phyloP scores from a whole-genome alignment of 305 asterid species.

The Fraxinus nigra region DNA sequence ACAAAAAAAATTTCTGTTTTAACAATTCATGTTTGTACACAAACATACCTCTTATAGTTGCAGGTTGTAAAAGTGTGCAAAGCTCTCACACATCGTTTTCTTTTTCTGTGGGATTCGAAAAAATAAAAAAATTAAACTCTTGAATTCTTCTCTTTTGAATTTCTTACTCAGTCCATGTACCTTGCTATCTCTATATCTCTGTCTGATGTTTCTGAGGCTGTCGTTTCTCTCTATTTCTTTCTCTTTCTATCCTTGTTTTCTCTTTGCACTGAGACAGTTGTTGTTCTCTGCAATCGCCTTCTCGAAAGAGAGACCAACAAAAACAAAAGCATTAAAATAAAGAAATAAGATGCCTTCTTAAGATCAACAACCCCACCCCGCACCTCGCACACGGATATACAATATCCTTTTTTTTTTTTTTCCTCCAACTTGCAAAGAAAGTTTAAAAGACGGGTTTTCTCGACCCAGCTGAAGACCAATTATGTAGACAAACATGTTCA shows the following conservation, averaged over 20 bases:
- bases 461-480: conserved; percentile 26
- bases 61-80: conserved; percentile 61
- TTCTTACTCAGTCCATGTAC: conserved; percentile 1
- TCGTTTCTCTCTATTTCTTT: conserved; percentile 40
- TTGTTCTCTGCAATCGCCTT: conserved; percentile 82
- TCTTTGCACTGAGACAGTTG: conserved; percentile 43
- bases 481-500: background rate
- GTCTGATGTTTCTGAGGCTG: conserved; percentile 52
- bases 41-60: conserved; percentile 71
- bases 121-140: background rate
- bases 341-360: conserved; percentile 30
- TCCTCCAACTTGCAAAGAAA: conserved; percentile 43
- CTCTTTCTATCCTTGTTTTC: conserved; percentile 31
- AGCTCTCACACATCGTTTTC: conserved; percentile 80
- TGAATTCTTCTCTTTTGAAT: conserved; percentile 3
- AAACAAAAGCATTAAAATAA: conserved; percentile 19
- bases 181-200: conserved; percentile 25
- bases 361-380: background rate
- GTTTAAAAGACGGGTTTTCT: conserved; percentile 30
- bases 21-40: conserved; percentile 31
- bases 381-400: background rate
- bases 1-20: conserved; percentile 37
- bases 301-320: conserved; percentile 47
- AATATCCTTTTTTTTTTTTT: background rate
- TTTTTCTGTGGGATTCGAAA: conserved; percentile 55